Evolutionary conservation across 345 rosid genomes (phyloP).

Genomic region (Eucalyptus grandis): DNA sequence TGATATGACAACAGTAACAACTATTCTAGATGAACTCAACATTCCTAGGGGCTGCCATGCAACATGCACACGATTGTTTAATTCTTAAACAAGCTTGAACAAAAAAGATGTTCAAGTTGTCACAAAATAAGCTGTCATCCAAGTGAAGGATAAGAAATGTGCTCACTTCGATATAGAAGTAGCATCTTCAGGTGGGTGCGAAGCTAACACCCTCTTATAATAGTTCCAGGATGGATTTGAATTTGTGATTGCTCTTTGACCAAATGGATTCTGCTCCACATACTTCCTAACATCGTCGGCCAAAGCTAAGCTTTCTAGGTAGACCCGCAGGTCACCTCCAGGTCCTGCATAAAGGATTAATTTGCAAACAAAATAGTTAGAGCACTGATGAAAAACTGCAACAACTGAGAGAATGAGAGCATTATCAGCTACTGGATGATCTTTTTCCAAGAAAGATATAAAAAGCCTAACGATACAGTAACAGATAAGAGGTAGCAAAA

Average conservation of each 20-base stretch:
- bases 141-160: background rate
- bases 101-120: background rate
- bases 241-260: constrained; percentile 58
- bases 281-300: constrained; percentile 49
- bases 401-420: background rate
- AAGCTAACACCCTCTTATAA: constrained; percentile 24
- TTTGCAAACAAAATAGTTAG: background rate
- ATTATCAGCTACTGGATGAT: background rate
- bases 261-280: constrained; percentile 61
- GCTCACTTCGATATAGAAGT: background rate
- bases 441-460: background rate
- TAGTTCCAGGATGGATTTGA: constrained; percentile 41
- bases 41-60: background rate
- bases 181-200: background rate
- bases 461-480: background rate
- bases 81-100: background rate
- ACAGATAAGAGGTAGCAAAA: background rate
- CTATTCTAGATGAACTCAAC: background rate
- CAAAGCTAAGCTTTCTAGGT: constrained; percentile 50
- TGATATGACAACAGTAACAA: background rate
- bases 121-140: background rate
- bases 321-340: constrained; percentile 63
- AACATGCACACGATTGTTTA: background rate
- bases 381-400: background rate
- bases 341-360: constrained; percentile 30